Evolutionary conservation across 371 early-diverging fungal genomes (phyloP).

Genomic region (Mortierella sp.): DNA sequence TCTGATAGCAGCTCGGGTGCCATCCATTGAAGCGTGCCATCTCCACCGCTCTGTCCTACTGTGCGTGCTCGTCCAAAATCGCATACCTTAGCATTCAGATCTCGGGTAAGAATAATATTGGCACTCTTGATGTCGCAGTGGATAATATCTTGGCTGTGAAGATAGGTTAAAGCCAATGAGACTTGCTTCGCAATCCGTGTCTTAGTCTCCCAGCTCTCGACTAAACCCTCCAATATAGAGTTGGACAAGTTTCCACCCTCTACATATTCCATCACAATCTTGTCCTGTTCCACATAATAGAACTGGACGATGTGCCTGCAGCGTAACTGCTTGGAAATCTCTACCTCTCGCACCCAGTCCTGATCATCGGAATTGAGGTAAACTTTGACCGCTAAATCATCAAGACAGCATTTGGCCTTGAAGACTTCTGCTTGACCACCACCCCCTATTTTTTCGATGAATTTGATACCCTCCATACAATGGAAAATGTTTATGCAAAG

Average conservation of each 20-base stretch:
- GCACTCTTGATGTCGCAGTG: slow-evolving; percentile 34
- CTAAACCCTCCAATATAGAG: slow-evolving; percentile 1
- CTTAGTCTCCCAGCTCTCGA: slow-evolving; percentile 21
- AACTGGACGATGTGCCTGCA: slow-evolving; percentile 19
- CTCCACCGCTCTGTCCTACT: neutral
- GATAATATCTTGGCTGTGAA: slow-evolving; percentile 18
- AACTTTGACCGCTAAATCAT: slow-evolving; percentile 7
- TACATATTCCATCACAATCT: slow-evolving; percentile 21
- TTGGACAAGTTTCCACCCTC: slow-evolving; percentile 17
- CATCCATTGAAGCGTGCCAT: slow-evolving; percentile 26
- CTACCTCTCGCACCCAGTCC: slow-evolving; percentile 12
- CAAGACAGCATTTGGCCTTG: slow-evolving; percentile 8
- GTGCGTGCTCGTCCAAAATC: slow-evolving; percentile 22
- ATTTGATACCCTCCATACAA: neutral
- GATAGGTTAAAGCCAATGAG: slow-evolving; percentile 14
- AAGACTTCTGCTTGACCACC: slow-evolving; percentile 18
- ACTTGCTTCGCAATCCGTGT: slow-evolving; percentile 16
- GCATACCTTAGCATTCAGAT: slow-evolving; percentile 15
- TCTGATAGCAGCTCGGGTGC: slow-evolving; percentile 24
- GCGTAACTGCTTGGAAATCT: slow-evolving; percentile 12
- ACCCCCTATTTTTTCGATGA: slow-evolving; percentile 8
- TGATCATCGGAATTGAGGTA: neutral
- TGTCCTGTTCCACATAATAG: slow-evolving; percentile 10
- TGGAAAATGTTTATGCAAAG: neutral
- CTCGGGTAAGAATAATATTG: slow-evolving; percentile 18